Percentiles rank a stretch among this genome's conserved stretches.
Conservation (phyloP, 1,284 basidiomycete species). For the Ustanciosporium gigantosporum region DNA sequence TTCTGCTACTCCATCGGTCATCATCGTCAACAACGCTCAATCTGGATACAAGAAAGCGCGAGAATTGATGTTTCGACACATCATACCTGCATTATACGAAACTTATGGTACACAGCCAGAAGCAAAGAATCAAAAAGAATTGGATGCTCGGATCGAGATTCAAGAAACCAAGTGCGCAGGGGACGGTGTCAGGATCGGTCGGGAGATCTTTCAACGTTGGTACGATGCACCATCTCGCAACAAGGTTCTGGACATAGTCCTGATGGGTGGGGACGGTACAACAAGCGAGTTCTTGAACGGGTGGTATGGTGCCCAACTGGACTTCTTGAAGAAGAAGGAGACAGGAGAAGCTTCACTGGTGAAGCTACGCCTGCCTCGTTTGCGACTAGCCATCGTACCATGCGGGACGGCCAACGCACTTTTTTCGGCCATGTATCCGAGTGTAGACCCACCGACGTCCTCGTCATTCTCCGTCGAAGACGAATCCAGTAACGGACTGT, state of each 20-base stretch:
- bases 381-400: constrained; percentile 66
- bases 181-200: constrained; percentile 24
- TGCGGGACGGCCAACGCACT: constrained; percentile 93
- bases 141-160: background rate
- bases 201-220: constrained; percentile 3
- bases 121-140: too few relatives aligned
- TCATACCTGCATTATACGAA: too few relatives aligned
- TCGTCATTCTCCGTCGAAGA: too few relatives aligned
- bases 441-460: too few relatives aligned
- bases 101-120: too few relatives aligned
- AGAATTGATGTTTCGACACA: too few relatives aligned
- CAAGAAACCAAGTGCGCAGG: constrained; percentile 7
- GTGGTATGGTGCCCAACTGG: constrained; percentile 2
- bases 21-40: background rate
- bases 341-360: background rate
- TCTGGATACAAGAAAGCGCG: background rate
- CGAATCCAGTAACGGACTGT: too few relatives aligned
- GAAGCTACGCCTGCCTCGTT: constrained; percentile 2
- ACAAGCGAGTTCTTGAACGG: constrained; percentile 59
- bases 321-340: background rate
- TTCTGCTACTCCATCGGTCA: background rate
- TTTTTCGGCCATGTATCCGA: constrained; percentile 69
- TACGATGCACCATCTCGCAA: background rate
- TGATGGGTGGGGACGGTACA: constrained; percentile 61
- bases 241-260: constrained; percentile 26